Base-by-base conservation (phyloP, 2,329 filamentous ascomycete genomes). In the Dichotomopilus funicola region DNA sequence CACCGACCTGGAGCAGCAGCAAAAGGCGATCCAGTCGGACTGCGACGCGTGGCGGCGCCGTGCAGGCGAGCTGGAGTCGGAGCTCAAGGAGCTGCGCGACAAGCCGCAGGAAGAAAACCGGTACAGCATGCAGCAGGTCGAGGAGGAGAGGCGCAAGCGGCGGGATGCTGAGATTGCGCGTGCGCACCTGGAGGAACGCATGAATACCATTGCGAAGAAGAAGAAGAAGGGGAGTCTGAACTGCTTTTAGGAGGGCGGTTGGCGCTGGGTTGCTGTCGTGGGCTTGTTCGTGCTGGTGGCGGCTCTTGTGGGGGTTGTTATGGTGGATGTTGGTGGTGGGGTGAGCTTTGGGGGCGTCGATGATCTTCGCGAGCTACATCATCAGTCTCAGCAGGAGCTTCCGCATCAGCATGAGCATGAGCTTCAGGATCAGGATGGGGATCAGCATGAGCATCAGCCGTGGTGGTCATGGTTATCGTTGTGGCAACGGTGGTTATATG, bases 161-260 rank as follows among this genome's bases (percentile, higher is more conserved):
- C 81, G 90, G 61, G 89, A 92, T 60, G 91, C 95, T 38, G 94
- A 99, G 76, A 84, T 88, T 62, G 94, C 94, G 44, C 81, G 88
- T 53, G 88, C 87, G 41, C 89, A 95, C 66, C 81, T 99, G 33
- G 92, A 99, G 74, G 90, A 95, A 75, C 83, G 92, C 55, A 99
- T 99, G 85, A 91, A 92, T 67, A 86, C 88, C 56, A 87, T 94
- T 70, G 91, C 86, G 73, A 83, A 81, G 68, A 94, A 95, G 78
- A 96, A 92, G 81, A 91, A 91, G 79, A 96, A 95, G 81, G 85
- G 87, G 66, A 91, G 88, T 63, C 80, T 99, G 72, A 97, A 96
- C 77, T 99, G 94, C 81, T 99, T 99, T 78, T 96, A 90, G 73
- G 55, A 56, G 53, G 59, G 59, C 48, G 41, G 51, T 34, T 12